phyloP scores from a whole-genome alignment of 2,329 filamentous ascomycete species.

The Aphanocladium album region DNA sequence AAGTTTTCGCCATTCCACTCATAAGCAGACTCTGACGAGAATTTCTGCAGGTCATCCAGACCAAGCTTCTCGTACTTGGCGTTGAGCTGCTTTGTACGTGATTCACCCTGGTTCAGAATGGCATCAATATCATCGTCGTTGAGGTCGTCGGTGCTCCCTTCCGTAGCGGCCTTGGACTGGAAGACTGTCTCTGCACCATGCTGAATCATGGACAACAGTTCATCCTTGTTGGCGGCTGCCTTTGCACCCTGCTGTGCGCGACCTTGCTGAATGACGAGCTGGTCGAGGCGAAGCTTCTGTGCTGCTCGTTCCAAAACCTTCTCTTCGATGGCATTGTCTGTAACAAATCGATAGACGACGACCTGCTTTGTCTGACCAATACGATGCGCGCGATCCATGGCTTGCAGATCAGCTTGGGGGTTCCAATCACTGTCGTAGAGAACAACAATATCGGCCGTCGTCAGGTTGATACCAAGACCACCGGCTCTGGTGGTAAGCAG shows the following conservation, averaged over 20 bases:
- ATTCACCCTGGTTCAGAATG: conserved; percentile 81
- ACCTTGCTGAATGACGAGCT: conserved; percentile 96
- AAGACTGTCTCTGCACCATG: conserved; percentile 97
- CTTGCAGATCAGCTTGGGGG: conserved; percentile 94
- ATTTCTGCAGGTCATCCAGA: conserved; percentile 95
- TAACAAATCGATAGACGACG: conserved; percentile 92
- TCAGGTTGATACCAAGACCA: conserved; percentile 94
- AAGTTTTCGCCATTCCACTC: conserved; percentile 99
- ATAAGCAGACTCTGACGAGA: conserved; percentile 94
- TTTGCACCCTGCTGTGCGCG: conserved; percentile 87
- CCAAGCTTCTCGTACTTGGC: conserved; percentile 95
- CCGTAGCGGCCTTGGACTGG: conserved; percentile 62
- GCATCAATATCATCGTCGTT: conserved; percentile 85
- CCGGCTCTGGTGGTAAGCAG: conserved; percentile 91
- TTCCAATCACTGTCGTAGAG: conserved; percentile 99
- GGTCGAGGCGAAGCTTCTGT: conserved; percentile 92
- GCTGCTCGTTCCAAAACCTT: conserved; percentile 95
- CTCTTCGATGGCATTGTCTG: conserved; percentile 96
- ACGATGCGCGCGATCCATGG: conserved; percentile 97
- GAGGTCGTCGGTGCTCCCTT: conserved; percentile 58
- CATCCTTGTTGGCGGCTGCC: conserved; percentile 90
- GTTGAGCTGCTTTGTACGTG: conserved; percentile 83
- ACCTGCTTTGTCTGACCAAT: conserved; percentile 99
- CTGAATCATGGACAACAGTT: conserved; percentile 96
- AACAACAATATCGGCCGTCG: conserved; percentile 89